These are phyloP conservation scores for Trypanosoma caninum DNA, from an alignment of 208 protist species.

Conservation along the genomic window DNA sequence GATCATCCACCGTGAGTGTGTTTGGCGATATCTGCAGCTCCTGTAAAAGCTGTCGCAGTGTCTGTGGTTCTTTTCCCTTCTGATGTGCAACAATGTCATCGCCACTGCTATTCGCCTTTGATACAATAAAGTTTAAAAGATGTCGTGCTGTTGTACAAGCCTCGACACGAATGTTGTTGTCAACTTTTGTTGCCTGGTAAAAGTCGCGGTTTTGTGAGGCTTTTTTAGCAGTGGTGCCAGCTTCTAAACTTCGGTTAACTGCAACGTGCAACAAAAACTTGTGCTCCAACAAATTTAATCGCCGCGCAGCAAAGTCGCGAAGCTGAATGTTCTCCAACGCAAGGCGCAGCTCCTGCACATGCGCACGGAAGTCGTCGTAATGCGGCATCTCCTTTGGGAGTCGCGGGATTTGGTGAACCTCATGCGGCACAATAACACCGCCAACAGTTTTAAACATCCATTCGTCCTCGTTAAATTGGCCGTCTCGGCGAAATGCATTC, in stretches of 20 bases:
- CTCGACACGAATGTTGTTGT: conserved; percentile 95
- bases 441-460: conserved; percentile 92
- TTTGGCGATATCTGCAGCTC: conserved; percentile 71
- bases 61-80: conserved; percentile 78
- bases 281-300: conserved; percentile 89
- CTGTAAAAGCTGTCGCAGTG: conserved; percentile 72
- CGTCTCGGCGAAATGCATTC: conserved; percentile 32
- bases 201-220: conserved; percentile 92
- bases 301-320: conserved; percentile 80
- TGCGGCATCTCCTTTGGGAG: conserved; percentile 85
- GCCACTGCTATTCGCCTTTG: conserved; percentile 89
- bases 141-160: conserved; percentile 94
- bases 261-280: conserved; percentile 91
- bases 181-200: conserved; percentile 95
- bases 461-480: conserved; percentile 80
- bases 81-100: conserved; percentile 93
- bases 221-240: conserved; percentile 64
- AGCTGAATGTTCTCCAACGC: conserved; percentile 63
- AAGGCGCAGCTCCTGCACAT: conserved; percentile 70
- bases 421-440: conserved; percentile 84
- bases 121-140: conserved; percentile 94
- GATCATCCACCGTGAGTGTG: conserved; percentile 94
- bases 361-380: conserved; percentile 75
- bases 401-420: conserved; percentile 87
- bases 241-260: conserved; percentile 87